Conservation (phyloP, 805 yeast genomes). For the Geotrichum ghanense region DNA sequence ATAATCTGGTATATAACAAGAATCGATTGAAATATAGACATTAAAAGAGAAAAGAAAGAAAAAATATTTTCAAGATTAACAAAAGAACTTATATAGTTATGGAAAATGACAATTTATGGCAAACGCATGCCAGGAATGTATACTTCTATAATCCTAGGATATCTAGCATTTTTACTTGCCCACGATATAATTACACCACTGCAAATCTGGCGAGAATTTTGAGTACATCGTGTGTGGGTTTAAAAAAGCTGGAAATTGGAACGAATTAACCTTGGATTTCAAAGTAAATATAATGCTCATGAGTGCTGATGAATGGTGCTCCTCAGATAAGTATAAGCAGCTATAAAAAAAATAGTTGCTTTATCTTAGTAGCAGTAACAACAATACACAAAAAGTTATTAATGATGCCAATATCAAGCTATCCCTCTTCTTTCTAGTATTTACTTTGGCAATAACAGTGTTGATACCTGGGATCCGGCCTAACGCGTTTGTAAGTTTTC, state of each 20-base stretch:
- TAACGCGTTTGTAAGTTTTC: conserved; percentile 47
- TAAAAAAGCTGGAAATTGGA: not conserved
- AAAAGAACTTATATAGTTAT: no score
- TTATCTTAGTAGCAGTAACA: conserved; percentile 45
- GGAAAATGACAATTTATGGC: no score
- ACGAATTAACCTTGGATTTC: not conserved
- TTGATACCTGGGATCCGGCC: conserved; percentile 75
- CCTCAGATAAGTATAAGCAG: conserved; percentile 5
- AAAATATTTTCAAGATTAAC: no score
- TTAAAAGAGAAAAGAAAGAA: no score
- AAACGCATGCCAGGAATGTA: no score
- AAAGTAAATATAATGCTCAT: not conserved
- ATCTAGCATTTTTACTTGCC: no score
- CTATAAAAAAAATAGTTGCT: not conserved
- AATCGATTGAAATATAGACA: no score
- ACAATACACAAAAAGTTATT: conserved; percentile 59
- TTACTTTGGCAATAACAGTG: conserved; percentile 63
- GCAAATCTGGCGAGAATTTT: no score
- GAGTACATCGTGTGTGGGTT: no score
- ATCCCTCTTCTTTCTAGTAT: conserved; percentile 81
- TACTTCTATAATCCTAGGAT: no score
- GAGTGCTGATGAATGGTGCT: conserved; percentile 6
- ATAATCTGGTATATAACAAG: no score
- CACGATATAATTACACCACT: no score
- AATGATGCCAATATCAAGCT: conserved; percentile 70